Base-by-base conservation (phyloP, 306 rosid species). In the Clitoria ternatea region DNA sequence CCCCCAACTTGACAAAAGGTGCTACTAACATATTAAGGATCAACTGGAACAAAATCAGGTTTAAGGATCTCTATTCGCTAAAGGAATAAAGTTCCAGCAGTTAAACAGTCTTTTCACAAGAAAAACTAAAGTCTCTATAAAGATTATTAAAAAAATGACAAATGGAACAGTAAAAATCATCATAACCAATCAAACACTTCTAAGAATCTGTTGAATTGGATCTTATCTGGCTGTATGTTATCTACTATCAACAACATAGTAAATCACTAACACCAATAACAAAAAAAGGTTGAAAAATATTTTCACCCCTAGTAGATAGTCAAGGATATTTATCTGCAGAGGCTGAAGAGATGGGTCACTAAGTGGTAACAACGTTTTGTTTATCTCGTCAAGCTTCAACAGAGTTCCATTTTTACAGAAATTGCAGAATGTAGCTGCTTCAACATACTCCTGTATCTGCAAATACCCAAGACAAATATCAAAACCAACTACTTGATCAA, bases 381-480 rank as follows among this genome's bases (percentile, higher is more conserved):
- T 89, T 32, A 94, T 87, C 86, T 90, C 96, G 57, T 87, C 96
- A 50, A 94, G 98, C 74, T 72, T 83, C 86, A 94, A 80, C 72
- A 94, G 97, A 55, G 85, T 81, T 64, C 97, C 98, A n/a, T 80
- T 81, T 81, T 77, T 87, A 80, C 97, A 90, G 80, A 94, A 94
- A 72, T 85, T 81, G 80, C 82, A 94, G 81, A 94, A 84, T 0
- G 98, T 94, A 22, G 97, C 98, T 29, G 98, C 96, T 80, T 94
- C 98, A 32, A 94, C 83, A 61, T 94, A 94, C 82, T 94, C 98
- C 72, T 94, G 98, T 77, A 94, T 84, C 97, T 94, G 77, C 80
- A 86, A 76, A 62, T 26, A 22, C 39, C 59, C 44, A 77, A 0
- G 36, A 76, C 70, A 71, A 59, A 15, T 67, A 66, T 70, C 69